Evolutionary conservation across 2,329 filamentous ascomycete genomes (phyloP), one percentile per base, ranked within the genome.

Genomic region (Harringtonia lauricola): DNA sequence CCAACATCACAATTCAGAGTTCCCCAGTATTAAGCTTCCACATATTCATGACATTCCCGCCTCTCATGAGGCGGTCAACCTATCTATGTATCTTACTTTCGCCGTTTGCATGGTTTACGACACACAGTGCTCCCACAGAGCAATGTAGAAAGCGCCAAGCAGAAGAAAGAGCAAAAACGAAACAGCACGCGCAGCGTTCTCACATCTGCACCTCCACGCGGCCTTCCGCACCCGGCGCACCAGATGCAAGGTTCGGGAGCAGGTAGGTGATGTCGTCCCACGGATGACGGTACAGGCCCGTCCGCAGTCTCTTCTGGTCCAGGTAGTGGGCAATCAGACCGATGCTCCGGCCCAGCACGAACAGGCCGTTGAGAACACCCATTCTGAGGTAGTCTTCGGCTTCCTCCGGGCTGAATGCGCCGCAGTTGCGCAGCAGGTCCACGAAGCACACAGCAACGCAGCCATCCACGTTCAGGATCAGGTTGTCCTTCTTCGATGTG

Each of bases 301-400:
- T 98, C 60, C 90, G 85, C 67, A 98, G 79, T 69, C 92, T 82
- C 89, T 98, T 98, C 80, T 98, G 92, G 73, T 98, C 92, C 59
- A 98, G 82, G 79, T 90, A 96, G 71, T 98, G 92, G 61, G 92
- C 92, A 83, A 98, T 98, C 55, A 98, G 77, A 86, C 92, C 92
- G 61, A 98, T 98, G 66, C 80, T 87, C 62, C 92, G 85, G 61
- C 92, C 92, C 49, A 98, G 81, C 38, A 98, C 92, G 76, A 98
- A 98, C 49, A 98, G 85, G 74, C 92, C 92, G 78, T 98, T 98
- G 58, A 98, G 81, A 39, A 98, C 92, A 78, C 92, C 92, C 89
- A 96, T 98, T 68, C 81, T 80, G 63, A 98, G 81, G 78, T 98
- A 98, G 67, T 98, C 92, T 71, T 98, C 92, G 42, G 89, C 89